These are phyloP conservation scores for Pseudogymnoascus verrucosus DNA, from an alignment of 2,329 filamentous ascomycete genomes.

Conservation along the genomic window DNA sequence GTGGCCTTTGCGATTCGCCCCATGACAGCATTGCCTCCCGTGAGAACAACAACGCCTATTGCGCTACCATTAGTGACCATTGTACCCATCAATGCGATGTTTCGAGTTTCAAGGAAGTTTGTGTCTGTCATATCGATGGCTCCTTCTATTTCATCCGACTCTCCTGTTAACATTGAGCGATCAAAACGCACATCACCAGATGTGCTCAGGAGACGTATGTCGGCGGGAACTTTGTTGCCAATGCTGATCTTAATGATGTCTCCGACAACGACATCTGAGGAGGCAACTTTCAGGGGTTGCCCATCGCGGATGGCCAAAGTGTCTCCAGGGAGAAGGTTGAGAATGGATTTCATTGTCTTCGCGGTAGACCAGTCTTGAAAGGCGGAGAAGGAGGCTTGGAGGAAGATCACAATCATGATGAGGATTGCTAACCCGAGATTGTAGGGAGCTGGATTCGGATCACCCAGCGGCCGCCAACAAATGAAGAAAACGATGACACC, in stretches of 20 bases:
- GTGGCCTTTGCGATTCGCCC: constrained; percentile 59
- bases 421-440: constrained; percentile 40
- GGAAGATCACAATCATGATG: constrained; percentile 39
- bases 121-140: constrained; percentile 59
- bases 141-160: constrained; percentile 94
- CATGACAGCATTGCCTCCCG: constrained; percentile 56
- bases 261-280: constrained; percentile 65
- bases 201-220: constrained; percentile 75
- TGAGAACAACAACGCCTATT: constrained; percentile 82
- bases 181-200: constrained; percentile 94
- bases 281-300: constrained; percentile 28
- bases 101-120: constrained; percentile 92
- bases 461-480: constrained; percentile 39
- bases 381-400: constrained; percentile 39
- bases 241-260: constrained; percentile 84
- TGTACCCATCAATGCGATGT: constrained; percentile 97
- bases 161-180: constrained; percentile 92
- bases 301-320: constrained; percentile 39
- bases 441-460: constrained; percentile 33
- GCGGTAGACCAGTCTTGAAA: constrained; percentile 42
- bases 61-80: constrained; percentile 93
- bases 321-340: constrained; percentile 37
- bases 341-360: constrained; percentile 41
- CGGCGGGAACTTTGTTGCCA: constrained; percentile 87
- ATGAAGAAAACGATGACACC: constrained; percentile 41